Conservation (phyloP, 2,329 filamentous ascomycete species). For the Lecanicillium sp. region DNA sequence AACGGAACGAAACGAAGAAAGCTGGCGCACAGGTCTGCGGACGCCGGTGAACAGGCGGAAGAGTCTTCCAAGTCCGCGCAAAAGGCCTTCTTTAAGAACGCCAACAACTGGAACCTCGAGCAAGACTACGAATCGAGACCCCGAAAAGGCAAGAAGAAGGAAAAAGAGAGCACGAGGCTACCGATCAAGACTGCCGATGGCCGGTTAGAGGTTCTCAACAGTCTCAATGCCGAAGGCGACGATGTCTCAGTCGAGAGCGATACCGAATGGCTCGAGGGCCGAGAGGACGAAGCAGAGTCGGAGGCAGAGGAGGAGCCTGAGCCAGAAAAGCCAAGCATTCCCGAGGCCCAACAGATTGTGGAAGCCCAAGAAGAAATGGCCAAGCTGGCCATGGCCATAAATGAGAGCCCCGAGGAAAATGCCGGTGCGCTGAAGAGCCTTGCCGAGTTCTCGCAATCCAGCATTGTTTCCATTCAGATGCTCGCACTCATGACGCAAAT, state of each 20-base stretch:
- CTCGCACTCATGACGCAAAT: slow-evolving; percentile 80
- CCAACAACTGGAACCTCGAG: slow-evolving; percentile 82
- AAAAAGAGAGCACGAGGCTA: slow-evolving; percentile 64
- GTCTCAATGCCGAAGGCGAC: slow-evolving; percentile 49
- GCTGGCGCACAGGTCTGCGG: slow-evolving; percentile 43
- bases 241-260: slow-evolving; percentile 53
- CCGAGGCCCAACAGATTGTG: slow-evolving; percentile 70
- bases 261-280: slow-evolving; percentile 56
- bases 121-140: slow-evolving; percentile 80
- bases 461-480: slow-evolving; percentile 70
- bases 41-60: slow-evolving; percentile 31
- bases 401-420: slow-evolving; percentile 91
- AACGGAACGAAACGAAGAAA: slow-evolving; percentile 50
- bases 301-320: slow-evolving; percentile 39
- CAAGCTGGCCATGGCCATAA: slow-evolving; percentile 69
- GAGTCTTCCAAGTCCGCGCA: slow-evolving; percentile 34
- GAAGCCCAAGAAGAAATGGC: slow-evolving; percentile 90
- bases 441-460: slow-evolving; percentile 63
- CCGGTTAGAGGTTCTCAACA: slow-evolving; percentile 52
- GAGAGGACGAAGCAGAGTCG: slow-evolving; percentile 43
- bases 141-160: slow-evolving; percentile 69
- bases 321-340: slow-evolving; percentile 54
- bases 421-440: slow-evolving; percentile 70
- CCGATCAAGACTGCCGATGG: slow-evolving; percentile 85
- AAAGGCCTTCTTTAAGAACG: slow-evolving; percentile 63